Evolutionary conservation across 2,329 filamentous ascomycete genomes (phyloP).

Genomic region (Neofusicoccum umdonicola): DNA sequence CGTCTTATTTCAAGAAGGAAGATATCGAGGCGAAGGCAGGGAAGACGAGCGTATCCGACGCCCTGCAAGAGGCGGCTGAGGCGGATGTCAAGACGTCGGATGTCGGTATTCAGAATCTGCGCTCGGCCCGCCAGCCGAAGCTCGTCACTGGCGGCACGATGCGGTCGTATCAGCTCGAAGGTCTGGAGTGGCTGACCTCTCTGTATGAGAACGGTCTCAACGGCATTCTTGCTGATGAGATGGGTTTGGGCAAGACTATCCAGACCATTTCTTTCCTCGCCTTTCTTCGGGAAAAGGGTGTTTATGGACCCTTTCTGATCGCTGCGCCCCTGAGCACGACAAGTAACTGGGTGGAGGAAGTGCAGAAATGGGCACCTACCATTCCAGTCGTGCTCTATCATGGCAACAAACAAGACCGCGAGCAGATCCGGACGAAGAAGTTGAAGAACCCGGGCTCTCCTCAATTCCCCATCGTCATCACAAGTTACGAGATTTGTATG

Average conservation of each 20-base stretch:
- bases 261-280: constrained; percentile 88
- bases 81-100: constrained; percentile 59
- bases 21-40: constrained; percentile 55
- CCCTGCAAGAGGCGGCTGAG: constrained; percentile 57
- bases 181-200: constrained; percentile 84
- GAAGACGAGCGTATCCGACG: constrained; percentile 55
- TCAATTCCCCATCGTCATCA: constrained; percentile 88
- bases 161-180: constrained; percentile 91
- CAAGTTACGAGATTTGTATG: constrained; percentile 94
- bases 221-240: constrained; percentile 89
- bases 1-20: constrained; percentile 60
- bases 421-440: constrained; percentile 67
- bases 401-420: constrained; percentile 75
- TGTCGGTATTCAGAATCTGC: constrained; percentile 65
- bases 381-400: constrained; percentile 92
- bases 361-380: constrained; percentile 81
- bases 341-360: constrained; percentile 95
- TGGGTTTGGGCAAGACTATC: constrained; percentile 90
- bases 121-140: constrained; percentile 81
- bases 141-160: constrained; percentile 85
- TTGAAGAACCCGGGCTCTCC: constrained; percentile 68
- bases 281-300: constrained; percentile 79
- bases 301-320: constrained; percentile 87
- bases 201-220: constrained; percentile 87
- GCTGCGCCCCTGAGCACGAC: constrained; percentile 87